These are phyloP conservation scores for Cicer judaicum DNA, from an alignment of 306 rosid species.

Conservation along the genomic window DNA sequence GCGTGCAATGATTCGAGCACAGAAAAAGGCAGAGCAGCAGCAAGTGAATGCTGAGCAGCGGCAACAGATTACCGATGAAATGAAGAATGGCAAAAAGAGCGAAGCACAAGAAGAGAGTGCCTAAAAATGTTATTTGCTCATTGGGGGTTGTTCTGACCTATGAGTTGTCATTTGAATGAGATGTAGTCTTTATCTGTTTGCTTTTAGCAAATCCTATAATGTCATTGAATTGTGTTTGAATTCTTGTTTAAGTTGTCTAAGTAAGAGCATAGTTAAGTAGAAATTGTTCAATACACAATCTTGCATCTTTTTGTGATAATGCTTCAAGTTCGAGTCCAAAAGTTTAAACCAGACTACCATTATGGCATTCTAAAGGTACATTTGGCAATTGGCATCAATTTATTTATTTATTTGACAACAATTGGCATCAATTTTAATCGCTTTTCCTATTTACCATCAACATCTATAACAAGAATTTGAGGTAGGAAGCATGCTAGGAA, in stretches of 20 bases:
- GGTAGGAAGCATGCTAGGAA: background rate
- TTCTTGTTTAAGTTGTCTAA: background rate
- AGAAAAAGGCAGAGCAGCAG: slow-evolving; percentile 78
- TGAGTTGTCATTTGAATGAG: background rate
- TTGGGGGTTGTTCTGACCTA: slow-evolving; percentile 6
- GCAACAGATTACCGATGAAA: slow-evolving; percentile 47
- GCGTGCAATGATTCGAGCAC: slow-evolving; percentile 90
- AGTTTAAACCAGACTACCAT: slow-evolving; percentile 1
- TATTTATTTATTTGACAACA: background rate
- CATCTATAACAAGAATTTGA: background rate
- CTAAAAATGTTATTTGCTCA: slow-evolving; percentile 44
- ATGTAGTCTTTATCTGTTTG: slow-evolving; percentile 19
- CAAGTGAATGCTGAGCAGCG: slow-evolving; percentile 72
- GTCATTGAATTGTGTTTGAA: slow-evolving; percentile 14
- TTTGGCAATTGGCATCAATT: background rate
- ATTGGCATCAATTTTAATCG: background rate
- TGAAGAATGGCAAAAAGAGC: slow-evolving; percentile 55
- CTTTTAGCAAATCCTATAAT: slow-evolving; percentile 21
- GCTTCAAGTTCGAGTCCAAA: slow-evolving; percentile 8
- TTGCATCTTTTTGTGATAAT: slow-evolving; percentile 21
- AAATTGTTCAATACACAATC: slow-evolving; percentile 31
- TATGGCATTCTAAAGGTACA: background rate
- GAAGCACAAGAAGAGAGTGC: slow-evolving; percentile 55
- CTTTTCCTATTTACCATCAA: background rate
- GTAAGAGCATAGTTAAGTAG: slow-evolving; percentile 13